phyloP scores from a whole-genome alignment of 257 asterid species.

The Nicotiana sylvestris region DNA sequence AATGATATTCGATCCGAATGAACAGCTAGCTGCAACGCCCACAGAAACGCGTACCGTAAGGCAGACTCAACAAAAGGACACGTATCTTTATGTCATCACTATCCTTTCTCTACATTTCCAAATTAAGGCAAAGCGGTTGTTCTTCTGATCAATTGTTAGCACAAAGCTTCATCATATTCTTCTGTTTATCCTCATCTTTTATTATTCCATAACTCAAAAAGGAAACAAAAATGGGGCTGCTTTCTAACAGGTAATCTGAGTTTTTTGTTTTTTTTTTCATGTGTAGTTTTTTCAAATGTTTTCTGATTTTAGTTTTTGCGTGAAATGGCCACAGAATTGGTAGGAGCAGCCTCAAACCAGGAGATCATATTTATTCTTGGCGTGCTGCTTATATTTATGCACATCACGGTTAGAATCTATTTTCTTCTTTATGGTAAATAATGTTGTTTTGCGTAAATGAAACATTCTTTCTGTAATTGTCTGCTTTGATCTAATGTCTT shows the following conservation, averaged over 20 bases:
- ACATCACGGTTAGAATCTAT: slow-evolving; percentile 65
- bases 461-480: not conserved
- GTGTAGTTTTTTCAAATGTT: not conserved
- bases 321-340: slow-evolving; percentile 36
- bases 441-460: not conserved
- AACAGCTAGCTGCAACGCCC: not conserved
- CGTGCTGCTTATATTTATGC: slow-evolving; percentile 79
- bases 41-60: not conserved
- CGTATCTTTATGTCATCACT: not conserved
- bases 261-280: not conserved
- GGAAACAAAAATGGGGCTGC: slow-evolving; percentile 28
- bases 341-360: slow-evolving; percentile 68
- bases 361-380: slow-evolving; percentile 98
- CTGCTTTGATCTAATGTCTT: not conserved
- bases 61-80: not conserved
- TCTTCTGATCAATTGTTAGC: not conserved
- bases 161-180: not conserved
- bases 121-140: not conserved
- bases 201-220: not conserved
- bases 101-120: not conserved
- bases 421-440: not conserved
- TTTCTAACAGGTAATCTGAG: slow-evolving; percentile 30
- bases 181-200: not conserved
- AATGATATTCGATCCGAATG: too few species aligned
- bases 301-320: not conserved